Percentiles rank a stretch among this genome's conserved stretches.
Evolutionary conservation across 2,329 filamentous ascomycete species (phyloP).

Genomic region (Westerdykella sp.): DNA sequence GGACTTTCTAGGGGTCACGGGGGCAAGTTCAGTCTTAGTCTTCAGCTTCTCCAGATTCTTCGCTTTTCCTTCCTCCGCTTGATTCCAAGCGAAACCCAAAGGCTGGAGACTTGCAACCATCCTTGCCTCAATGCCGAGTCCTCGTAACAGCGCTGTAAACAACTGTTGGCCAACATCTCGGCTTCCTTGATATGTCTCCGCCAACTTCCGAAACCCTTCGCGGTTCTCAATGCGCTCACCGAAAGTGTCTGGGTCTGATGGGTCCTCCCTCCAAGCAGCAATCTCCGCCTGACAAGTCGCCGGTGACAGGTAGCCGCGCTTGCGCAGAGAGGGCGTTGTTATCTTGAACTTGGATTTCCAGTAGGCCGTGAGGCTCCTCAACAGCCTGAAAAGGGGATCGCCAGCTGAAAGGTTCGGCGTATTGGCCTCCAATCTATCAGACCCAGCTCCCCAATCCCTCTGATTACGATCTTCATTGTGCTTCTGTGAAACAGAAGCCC

Average conservation of each 20-base stretch:
- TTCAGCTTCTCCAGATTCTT: slow-evolving; percentile 31
- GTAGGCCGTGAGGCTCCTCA: slow-evolving; percentile 72
- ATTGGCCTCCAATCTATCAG: slow-evolving; percentile 63
- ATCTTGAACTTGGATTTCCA: slow-evolving; percentile 82
- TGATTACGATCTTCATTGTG: slow-evolving; percentile 38
- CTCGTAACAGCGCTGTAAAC: slow-evolving; percentile 78
- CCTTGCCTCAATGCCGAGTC: slow-evolving; percentile 72
- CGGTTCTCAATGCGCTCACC: slow-evolving; percentile 69
- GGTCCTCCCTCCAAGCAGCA: slow-evolving; percentile 60
- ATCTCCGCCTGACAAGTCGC: slow-evolving; percentile 67
- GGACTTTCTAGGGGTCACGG: background rate
- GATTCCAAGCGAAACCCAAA: slow-evolving; percentile 84
- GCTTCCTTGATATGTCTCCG: slow-evolving; percentile 68
- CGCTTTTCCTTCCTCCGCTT: slow-evolving; percentile 67
- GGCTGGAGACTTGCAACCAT: slow-evolving; percentile 82
- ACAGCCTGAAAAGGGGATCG: slow-evolving; percentile 70
- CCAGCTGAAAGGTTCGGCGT: slow-evolving; percentile 72
- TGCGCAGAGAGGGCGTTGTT: slow-evolving; percentile 74
- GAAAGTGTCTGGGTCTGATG: slow-evolving; percentile 57
- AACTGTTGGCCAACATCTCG: slow-evolving; percentile 83
- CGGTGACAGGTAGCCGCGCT: slow-evolving; percentile 80
- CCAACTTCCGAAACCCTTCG: slow-evolving; percentile 61
- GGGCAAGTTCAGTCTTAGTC: slow-evolving; percentile 1
- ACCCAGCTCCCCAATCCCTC: slow-evolving; percentile 70
- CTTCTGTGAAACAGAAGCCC: slow-evolving; percentile 12